Evolutionary conservation across 306 rosid species (phyloP).

Genomic region (Betula pendula): DNA sequence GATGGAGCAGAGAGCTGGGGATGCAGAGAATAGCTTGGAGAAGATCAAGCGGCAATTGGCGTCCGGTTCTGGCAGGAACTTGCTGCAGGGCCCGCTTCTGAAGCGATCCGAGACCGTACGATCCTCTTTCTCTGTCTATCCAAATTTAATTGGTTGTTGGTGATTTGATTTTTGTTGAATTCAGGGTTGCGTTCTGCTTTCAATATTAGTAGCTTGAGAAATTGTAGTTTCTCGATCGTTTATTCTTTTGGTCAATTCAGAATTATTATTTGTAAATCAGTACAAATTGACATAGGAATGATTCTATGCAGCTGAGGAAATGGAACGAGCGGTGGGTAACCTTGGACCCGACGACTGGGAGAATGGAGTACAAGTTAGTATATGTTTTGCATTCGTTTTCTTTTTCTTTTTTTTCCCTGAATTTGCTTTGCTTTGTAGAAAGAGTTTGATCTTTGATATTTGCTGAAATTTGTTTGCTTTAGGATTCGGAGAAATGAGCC

Average conservation of each 20-base stretch:
- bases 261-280: no score
- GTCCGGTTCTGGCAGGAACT: conserved; percentile 81
- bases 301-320: conserved; percentile 63
- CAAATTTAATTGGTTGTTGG: not conserved
- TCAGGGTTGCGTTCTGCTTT: conserved; percentile 1
- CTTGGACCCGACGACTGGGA: conserved; percentile 90
- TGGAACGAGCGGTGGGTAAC: conserved; percentile 98
- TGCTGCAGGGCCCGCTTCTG: conserved; percentile 97
- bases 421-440: conserved; percentile 18
- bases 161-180: not conserved
- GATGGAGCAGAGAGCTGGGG: conserved; percentile 59
- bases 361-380: conserved; percentile 96
- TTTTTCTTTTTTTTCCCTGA: not conserved
- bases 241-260: not conserved
- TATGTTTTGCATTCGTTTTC: conserved; percentile 22
- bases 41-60: conserved; percentile 97
- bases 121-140: conserved; percentile 16
- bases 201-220: conserved; percentile 2
- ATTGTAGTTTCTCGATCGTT: not conserved
- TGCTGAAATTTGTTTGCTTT: conserved; percentile 23
- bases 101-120: conserved; percentile 97
- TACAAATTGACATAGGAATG: not conserved
- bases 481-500: conserved; percentile 94
- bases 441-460: conserved; percentile 12
- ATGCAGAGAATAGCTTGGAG: conserved; percentile 85